These are phyloP conservation scores for Aspergillus clavatus DNA, from an alignment of 2,329 filamentous ascomycete species.

Conservation along the genomic window DNA sequence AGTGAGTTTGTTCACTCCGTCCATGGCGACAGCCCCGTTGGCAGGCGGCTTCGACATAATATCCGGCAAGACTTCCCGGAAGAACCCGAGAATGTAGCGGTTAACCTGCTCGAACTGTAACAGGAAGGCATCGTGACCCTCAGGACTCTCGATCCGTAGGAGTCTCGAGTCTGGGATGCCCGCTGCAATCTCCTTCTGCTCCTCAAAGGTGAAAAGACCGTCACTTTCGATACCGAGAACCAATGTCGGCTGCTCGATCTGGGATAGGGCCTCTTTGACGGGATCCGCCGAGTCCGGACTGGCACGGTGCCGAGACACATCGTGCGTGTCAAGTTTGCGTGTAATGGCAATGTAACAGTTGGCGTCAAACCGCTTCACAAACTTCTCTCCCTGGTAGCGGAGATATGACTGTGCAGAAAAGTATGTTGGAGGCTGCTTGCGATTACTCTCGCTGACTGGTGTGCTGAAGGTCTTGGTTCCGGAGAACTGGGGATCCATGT, in stretches of 20 bases:
- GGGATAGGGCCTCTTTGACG: conserved; percentile 68
- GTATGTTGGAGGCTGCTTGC: conserved; percentile 64
- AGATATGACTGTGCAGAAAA: conserved; percentile 98
- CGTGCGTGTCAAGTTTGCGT: conserved; percentile 94
- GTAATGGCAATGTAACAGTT: conserved; percentile 99
- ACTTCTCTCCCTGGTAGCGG: conserved; percentile 93
- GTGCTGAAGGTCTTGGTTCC: conserved; percentile 55
- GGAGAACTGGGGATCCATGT: conserved; percentile 65
- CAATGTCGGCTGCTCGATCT: conserved; percentile 83
- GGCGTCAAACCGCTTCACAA: conserved; percentile 93
- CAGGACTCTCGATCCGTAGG: conserved; percentile 84
- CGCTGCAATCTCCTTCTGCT: conserved; percentile 86
- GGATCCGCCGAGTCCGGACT: conserved; percentile 37
- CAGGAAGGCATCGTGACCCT: conserved; percentile 94
- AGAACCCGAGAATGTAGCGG: conserved; percentile 73
- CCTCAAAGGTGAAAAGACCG: conserved; percentile 92
- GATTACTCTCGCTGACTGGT: conserved; percentile 25
- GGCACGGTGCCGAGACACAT: conserved; percentile 73
- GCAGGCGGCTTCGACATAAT: conserved; percentile 69
- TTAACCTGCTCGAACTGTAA: conserved; percentile 98
- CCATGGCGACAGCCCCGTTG: conserved; percentile 45
- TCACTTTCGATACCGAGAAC: conserved; percentile 94
- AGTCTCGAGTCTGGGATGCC: conserved; percentile 73
- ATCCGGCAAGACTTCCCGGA: conserved; percentile 76
- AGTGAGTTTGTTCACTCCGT: conserved; percentile 57